Base-by-base conservation (phyloP, 352 stramenopile genomes). In the Elongisporangium prolatum region DNA sequence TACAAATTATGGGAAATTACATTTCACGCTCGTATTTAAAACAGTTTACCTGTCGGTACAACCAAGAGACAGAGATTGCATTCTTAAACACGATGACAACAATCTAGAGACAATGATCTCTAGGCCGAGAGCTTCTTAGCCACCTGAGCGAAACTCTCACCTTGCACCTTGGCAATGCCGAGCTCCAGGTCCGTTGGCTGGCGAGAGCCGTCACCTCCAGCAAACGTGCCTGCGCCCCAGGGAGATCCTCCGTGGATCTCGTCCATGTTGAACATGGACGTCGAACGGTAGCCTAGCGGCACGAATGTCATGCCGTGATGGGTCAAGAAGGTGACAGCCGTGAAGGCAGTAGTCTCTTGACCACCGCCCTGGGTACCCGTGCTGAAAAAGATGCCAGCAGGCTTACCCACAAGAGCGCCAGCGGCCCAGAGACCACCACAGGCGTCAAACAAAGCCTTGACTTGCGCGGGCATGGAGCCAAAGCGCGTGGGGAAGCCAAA, bases 281-380 rank as follows among this genome's bases (percentile, higher is more conserved):
- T 71, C 13, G 61, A 76, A 57, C 78, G 78, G 67, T 85, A 88
- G 61, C 89, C 91, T n/a, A 96, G 64, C 34, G 91, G 90, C 56
- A 98, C 86, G 61, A 88, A 98, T 17, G 90, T 82, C 81, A 97
- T 87, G 48, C 92, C 92, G 25, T 97, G 88, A 75, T 97, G 87
- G 0, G 84, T 66, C 20, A 97, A 73, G 74, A 97, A 96, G 0
- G 88, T 88, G n/a, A 97, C 11, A 3, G 76, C 57, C 4, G 88
- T 93, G 21, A 95, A 71, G 16, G 78, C 81, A 13, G 87, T 94
- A 38, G 89, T 97, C 69, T 97, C 92, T 75, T 97, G 91, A 52
- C 92, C 92, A 20, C 90, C 88, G 53, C 74, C 84, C 34, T 80
- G 71, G 0, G 74, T 90, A 37, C 73, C 87, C 37, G 86, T 95